Base-by-base conservation (phyloP, 1,139 yeast species). In the Candida sanyaensis region DNA sequence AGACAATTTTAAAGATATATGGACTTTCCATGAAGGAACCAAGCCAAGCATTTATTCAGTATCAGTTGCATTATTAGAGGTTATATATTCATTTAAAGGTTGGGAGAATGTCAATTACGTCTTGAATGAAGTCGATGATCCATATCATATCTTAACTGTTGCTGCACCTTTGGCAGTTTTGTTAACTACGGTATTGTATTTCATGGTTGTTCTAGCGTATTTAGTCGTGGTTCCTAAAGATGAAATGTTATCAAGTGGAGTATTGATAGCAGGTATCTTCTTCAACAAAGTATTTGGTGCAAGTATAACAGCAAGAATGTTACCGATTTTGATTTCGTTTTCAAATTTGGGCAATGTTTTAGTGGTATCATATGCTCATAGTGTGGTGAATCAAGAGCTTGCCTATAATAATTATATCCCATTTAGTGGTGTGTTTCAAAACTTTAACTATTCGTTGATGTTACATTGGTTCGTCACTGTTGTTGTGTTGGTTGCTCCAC, bases 311-410 rank as follows among this genome's bases (percentile, higher is more conserved):
- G 61, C 78, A 50, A 76, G 77, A 51, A 80, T 88, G 6, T 76
- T 88, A 28, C 84, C 91, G 0, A 81, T 84, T n/a, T 76, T 87
- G 52, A 89, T 88, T 39, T 89, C 92, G 1, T 68, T 86, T 36
- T 83, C 88, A 53, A 89, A 90, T 27, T 67, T 87, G 41, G 96
- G 96, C 31, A 88, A 88, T 59, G 93, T 88, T 28, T 70, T 87
- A 65, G 84, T 88, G 40, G 95, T 87, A 33, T 83, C 86, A 31
- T 88, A 82, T 61, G 86, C 93, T 1, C 95, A 87, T 61, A 88
- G 90, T 21, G 75, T 90, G 57, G 86, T 87, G 50, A 83, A 86
- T 56, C 90, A 85, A 60, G 91, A 86, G 57, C 70, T 87, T 48
- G 93, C 88, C 11, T 76, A 81, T 53, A 91, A 85, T 60, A 86